Evolutionary conservation across 1,284 basidiomycete genomes (phyloP), one percentile per base, ranked within the genome.

Genomic region (Rhodotorula sp.): DNA sequence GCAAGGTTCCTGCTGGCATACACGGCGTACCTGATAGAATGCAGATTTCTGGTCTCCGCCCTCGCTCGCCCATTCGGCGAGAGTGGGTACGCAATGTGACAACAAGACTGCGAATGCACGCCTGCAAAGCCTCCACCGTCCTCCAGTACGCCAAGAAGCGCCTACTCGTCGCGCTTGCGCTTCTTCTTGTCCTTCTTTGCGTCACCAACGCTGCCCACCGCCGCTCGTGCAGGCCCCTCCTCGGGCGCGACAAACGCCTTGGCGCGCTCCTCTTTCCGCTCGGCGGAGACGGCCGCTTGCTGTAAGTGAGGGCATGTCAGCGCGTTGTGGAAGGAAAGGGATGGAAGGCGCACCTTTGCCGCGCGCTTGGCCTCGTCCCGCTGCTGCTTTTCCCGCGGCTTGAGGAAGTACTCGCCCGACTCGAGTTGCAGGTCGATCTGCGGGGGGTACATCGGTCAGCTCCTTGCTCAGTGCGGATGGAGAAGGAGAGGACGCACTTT

Each of bases 391-490:
- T 94, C 89, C 70, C 87, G 86, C 15, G 91, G 85, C 81, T 96
- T 96, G 84, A 98, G 89, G 86, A 98, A 99, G 82, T 98, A 98
- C 81, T 98, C 96, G 83, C 96, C 96, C 9, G 90, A 91, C 81
- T 97, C 95, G 77, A 99, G 86, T 85, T 98, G 91, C 67, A 95
- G 81, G 82, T 99, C 96, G 80, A 98, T 86, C 89, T 91, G 75
- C 22, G 8, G 8, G 27, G 41, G 50, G n/a, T 37, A 41, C 1
- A n/a, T 9, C 12, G 58, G 48, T 58, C 50, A 29, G 37, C 13
- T 27, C 34, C 39, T 39, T n/a, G n/a, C 44, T 25, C 37, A 12
- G 13, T 25, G 19, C 34, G 34, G 13, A 29, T 25, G 17, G 44
- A 15, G 37, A 34, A 57, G 17, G 12, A 21, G 4, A 15, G 13